Conservation (phyloP, 345 rosid species). For the Carallia brachiata region DNA sequence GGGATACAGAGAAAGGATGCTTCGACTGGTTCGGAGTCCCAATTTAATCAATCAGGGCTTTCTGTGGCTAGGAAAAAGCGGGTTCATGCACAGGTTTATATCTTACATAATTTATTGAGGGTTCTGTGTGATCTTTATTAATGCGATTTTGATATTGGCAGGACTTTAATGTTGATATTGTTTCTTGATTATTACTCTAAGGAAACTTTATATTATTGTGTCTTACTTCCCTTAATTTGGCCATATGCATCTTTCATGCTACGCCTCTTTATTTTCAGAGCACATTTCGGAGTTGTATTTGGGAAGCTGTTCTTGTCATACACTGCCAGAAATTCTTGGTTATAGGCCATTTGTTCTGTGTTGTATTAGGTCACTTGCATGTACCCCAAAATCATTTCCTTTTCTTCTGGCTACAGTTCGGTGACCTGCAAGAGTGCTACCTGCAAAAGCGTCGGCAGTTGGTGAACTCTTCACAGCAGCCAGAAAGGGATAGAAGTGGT, state of each 20-base stretch:
- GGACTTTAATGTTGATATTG: neutral
- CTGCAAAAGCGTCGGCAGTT: slow-evolving; percentile 87
- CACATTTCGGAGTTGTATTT: neutral
- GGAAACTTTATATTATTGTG: neutral
- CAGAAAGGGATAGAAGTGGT: slow-evolving; percentile 60
- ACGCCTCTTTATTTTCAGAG: neutral
- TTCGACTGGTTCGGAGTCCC: slow-evolving; percentile 67
- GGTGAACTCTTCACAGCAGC: slow-evolving; percentile 55
- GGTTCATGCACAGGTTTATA: slow-evolving; percentile 80
- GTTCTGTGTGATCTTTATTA: neutral
- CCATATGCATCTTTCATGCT: neutral
- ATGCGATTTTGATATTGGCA: neutral
- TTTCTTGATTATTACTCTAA: neutral
- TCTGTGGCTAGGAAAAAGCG: slow-evolving; percentile 82
- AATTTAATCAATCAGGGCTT: slow-evolving; percentile 65
- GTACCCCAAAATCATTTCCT: neutral
- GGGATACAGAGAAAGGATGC: slow-evolving; percentile 72
- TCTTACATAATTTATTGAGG: neutral
- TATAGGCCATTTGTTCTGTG: neutral
- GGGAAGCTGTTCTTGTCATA: neutral
- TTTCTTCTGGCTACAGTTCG: slow-evolving; percentile 51
- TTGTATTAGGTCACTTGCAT: neutral
- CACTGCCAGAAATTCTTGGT: neutral
- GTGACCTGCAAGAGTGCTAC: slow-evolving; percentile 92
- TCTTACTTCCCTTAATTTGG: neutral